These are phyloP conservation scores for Arthrobotrys sphaeroides DNA, from an alignment of 2,329 filamentous ascomycete genomes.

Conservation along the genomic window DNA sequence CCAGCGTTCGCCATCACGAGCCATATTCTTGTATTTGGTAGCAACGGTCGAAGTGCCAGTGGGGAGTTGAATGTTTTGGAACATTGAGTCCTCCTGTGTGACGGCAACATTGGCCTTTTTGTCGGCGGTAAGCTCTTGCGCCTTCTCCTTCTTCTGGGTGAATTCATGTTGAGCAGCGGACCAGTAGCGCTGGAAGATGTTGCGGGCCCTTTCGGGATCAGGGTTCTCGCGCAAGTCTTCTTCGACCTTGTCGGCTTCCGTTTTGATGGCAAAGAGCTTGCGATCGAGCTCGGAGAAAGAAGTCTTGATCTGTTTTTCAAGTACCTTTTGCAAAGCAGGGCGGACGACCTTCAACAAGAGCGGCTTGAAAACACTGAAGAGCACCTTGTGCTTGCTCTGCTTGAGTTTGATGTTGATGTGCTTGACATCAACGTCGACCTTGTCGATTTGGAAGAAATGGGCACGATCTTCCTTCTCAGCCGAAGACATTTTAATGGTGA, in stretches of 20 bases:
- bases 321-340: slow-evolving; percentile 82
- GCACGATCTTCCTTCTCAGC: slow-evolving; percentile 77
- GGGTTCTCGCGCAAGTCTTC: slow-evolving; percentile 73
- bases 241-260: slow-evolving; percentile 78
- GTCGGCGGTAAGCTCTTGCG: slow-evolving; percentile 69
- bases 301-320: slow-evolving; percentile 89
- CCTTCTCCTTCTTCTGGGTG: slow-evolving; percentile 80
- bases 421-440: slow-evolving; percentile 82
- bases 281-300: slow-evolving; percentile 78
- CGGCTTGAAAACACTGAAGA: slow-evolving; percentile 88
- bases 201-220: slow-evolving; percentile 73
- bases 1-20: slow-evolving; percentile 89
- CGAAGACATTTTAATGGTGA: slow-evolving; percentile 88
- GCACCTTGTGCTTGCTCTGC: slow-evolving; percentile 92
- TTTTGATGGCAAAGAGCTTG: slow-evolving; percentile 74
- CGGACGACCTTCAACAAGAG: slow-evolving; percentile 83
- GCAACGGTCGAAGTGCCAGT: slow-evolving; percentile 92
- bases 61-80: slow-evolving; percentile 85
- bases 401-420: slow-evolving; percentile 87
- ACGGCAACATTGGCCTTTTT: slow-evolving; percentile 84
- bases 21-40: slow-evolving; percentile 89
- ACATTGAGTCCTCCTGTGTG: slow-evolving; percentile 88
- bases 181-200: slow-evolving; percentile 87
- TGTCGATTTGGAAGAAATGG: slow-evolving; percentile 94
- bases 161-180: slow-evolving; percentile 77